Evolutionary conservation across 768 basidiomycete genomes (phyloP).

Genomic region (Udeniomyces megalosporus): DNA sequence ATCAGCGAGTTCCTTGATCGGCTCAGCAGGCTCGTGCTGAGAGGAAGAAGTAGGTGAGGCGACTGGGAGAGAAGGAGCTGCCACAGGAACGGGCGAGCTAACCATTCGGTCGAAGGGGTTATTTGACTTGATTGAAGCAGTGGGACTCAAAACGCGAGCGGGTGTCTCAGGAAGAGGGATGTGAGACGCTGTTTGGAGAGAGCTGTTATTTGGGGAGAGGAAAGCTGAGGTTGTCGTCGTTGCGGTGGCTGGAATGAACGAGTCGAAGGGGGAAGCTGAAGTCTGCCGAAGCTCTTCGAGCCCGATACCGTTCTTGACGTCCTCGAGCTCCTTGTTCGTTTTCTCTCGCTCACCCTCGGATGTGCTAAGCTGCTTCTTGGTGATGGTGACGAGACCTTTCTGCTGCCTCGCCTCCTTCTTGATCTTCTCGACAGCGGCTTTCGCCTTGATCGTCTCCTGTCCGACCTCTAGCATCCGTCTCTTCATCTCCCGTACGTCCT

Average conservation of each 20-base stretch:
- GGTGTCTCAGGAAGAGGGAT: slow-evolving; percentile 60
- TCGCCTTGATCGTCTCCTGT: slow-evolving; percentile 52
- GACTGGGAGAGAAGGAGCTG: background rate
- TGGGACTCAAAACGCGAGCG: slow-evolving; percentile 39
- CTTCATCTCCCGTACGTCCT: slow-evolving; percentile 75
- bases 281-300: slow-evolving; percentile 19
- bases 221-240: slow-evolving; percentile 16
- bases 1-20: slow-evolving; percentile 17
- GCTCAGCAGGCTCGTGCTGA: background rate
- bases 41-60: background rate
- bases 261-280: slow-evolving; percentile 20
- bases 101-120: slow-evolving; percentile 74
- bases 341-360: slow-evolving; percentile 63
- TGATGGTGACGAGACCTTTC: slow-evolving; percentile 85
- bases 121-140: slow-evolving; percentile 48
- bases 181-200: slow-evolving; percentile 40
- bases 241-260: slow-evolving; percentile 12
- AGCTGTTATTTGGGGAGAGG: slow-evolving; percentile 15
- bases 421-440: slow-evolving; percentile 62
- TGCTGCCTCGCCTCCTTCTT: slow-evolving; percentile 93
- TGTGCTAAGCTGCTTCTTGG: slow-evolving; percentile 75
- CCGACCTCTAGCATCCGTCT: slow-evolving; percentile 65
- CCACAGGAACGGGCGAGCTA: slow-evolving; percentile 15
- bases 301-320: slow-evolving; percentile 17
- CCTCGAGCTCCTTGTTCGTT: slow-evolving; percentile 20